Conservation (phyloP, 768 basidiomycete genomes). For the Strobilomyces confusus region DNA sequence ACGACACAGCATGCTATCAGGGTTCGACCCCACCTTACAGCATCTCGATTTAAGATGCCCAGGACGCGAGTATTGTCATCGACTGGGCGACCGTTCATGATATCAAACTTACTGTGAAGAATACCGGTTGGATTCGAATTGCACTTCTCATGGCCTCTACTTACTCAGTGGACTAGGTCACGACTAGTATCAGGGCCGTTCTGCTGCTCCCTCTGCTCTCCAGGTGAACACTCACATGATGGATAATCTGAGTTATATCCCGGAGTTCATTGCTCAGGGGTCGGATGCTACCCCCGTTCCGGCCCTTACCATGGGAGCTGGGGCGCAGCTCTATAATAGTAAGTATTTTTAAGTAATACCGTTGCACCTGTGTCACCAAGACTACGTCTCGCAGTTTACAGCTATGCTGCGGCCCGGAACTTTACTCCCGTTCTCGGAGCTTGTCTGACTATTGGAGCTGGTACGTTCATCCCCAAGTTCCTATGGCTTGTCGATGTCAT, state of each 20-base stretch:
- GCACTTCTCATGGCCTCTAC: background rate
- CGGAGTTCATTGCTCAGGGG: constrained; percentile 19
- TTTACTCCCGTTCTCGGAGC: constrained; percentile 16
- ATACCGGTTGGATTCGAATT: constrained; percentile 15
- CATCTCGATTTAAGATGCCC: constrained; percentile 13
- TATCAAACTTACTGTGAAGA: constrained; percentile 21
- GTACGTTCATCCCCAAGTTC: background rate
- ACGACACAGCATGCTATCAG: constrained; percentile 11
- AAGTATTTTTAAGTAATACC: background rate
- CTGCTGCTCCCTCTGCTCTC: constrained; percentile 22
- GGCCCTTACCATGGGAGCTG: constrained; percentile 19
- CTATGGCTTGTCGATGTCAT: background rate
- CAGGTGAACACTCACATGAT: constrained; percentile 22
- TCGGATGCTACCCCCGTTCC: constrained; percentile 12
- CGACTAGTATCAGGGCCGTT: constrained; percentile 21
- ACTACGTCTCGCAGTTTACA: constrained; percentile 12
- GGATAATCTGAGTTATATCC: constrained; percentile 9
- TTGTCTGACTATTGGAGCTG: constrained; percentile 21
- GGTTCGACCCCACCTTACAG: constrained; percentile 22
- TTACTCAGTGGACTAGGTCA: constrained; percentile 14
- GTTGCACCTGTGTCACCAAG: background rate
- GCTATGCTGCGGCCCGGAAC: constrained; percentile 10
- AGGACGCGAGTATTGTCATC: constrained; percentile 19
- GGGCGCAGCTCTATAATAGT: constrained; percentile 14
- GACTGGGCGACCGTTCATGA: constrained; percentile 19